These are phyloP conservation scores for Metschnikowia bowlesiae DNA, from an alignment of 805 yeast species.

Conservation along the genomic window DNA sequence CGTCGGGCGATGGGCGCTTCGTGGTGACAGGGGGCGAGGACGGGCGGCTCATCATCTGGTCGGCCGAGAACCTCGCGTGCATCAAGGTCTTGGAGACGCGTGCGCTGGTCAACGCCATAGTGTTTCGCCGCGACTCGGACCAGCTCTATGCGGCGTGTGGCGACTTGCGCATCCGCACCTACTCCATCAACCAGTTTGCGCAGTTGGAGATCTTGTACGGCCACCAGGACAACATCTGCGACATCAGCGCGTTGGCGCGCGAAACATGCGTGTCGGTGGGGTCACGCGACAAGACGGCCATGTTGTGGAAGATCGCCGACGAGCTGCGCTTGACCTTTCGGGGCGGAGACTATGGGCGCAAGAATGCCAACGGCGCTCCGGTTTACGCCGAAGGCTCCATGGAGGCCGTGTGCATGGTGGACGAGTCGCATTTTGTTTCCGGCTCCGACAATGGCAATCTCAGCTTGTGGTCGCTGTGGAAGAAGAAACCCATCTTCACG, in stretches of 20 bases:
- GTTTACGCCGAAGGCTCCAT: slow-evolving; percentile 75
- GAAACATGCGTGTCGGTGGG: slow-evolving; percentile 97
- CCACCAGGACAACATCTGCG: slow-evolving; percentile 87
- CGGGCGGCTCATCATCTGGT: slow-evolving; percentile 79
- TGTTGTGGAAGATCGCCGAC: slow-evolving; percentile 95
- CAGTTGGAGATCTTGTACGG: slow-evolving; percentile 91
- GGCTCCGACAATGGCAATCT: slow-evolving; percentile 94
- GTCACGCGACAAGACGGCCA: slow-evolving; percentile 88
- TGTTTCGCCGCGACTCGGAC: slow-evolving; percentile 76
- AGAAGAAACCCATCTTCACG: slow-evolving; percentile 79
- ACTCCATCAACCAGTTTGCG: slow-evolving; percentile 77
- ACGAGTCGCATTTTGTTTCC: slow-evolving; percentile 87
- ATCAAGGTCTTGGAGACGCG: slow-evolving; percentile 74
- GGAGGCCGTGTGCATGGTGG: slow-evolving; percentile 86
- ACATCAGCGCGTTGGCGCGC: slow-evolving; percentile 71
- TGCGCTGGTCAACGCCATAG: slow-evolving; percentile 66
- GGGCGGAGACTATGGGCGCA: slow-evolving; percentile 65
- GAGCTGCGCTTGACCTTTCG: slow-evolving; percentile 91
- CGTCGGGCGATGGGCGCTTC: slow-evolving; percentile 79
- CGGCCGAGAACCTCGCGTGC: slow-evolving; percentile 70
- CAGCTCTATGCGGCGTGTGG: slow-evolving; percentile 91
- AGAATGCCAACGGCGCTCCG: slow-evolving; percentile 17
- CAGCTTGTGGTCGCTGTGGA: slow-evolving; percentile 83
- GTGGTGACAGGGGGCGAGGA: slow-evolving; percentile 92
- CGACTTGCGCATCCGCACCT: slow-evolving; percentile 85